A percentile compares a stretch with the other conserved stretches of the same genome.
Evolutionary conservation across 2,329 filamentous ascomycete genomes (phyloP).

Genomic region (Aspergillus phoenicis): DNA sequence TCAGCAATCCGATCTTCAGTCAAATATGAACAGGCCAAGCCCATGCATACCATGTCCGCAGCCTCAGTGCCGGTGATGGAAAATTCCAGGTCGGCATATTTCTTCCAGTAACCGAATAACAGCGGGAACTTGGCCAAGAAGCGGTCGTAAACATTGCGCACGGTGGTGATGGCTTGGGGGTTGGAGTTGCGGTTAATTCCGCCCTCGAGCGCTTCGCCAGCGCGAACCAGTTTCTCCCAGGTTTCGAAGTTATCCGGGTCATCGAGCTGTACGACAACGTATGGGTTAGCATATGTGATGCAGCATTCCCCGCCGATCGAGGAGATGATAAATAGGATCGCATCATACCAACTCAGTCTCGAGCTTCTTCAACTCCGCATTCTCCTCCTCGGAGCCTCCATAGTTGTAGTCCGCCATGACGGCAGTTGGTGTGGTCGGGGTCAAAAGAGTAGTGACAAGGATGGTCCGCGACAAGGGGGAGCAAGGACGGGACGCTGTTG

Average conservation of each 20-base stretch:
- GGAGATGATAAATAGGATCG: constrained; percentile 22
- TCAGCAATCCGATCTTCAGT: constrained; percentile 11
- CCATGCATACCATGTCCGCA: constrained; percentile 78
- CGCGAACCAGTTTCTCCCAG: constrained; percentile 90
- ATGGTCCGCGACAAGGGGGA: constrained; percentile 5
- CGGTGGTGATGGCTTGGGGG: constrained; percentile 84
- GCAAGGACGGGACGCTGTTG: not conserved
- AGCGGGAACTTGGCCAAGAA: constrained; percentile 94
- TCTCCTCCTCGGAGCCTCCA: constrained; percentile 77
- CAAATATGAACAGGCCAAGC: not conserved
- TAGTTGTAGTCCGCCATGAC: constrained; percentile 73
- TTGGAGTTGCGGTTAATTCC: constrained; percentile 96
- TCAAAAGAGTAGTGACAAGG: constrained; percentile 7
- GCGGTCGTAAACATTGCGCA: constrained; percentile 84
- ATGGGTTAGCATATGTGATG: constrained; percentile 11
- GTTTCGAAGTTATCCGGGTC: constrained; percentile 90
- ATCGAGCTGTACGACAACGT: constrained; percentile 49
- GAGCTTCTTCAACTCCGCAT: constrained; percentile 77
- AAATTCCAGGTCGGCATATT: constrained; percentile 97
- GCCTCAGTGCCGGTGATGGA: constrained; percentile 95
- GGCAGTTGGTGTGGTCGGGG: constrained; percentile 13
- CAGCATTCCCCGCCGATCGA: not conserved
- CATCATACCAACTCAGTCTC: constrained; percentile 72
- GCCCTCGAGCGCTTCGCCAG: constrained; percentile 82
- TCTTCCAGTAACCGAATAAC: constrained; percentile 99